phyloP scores from a whole-genome alignment of 2,329 filamentous ascomycete genomes.

The Clarireedia paspali region DNA sequence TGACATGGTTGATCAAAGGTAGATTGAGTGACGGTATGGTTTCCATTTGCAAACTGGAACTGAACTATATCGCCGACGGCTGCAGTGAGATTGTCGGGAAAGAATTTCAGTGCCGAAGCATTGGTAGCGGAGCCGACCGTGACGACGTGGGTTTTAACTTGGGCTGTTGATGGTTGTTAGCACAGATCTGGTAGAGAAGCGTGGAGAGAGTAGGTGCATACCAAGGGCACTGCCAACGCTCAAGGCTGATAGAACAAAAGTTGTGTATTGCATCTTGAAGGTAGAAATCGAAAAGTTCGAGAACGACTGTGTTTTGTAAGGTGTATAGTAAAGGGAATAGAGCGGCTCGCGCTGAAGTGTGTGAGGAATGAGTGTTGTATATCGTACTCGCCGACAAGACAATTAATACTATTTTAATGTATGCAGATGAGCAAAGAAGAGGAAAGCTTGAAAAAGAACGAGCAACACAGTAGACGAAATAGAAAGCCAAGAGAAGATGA shows the following conservation, averaged over 20 bases:
- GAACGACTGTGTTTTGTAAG: slow-evolving; percentile 17
- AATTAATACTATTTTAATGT: slow-evolving; percentile 5
- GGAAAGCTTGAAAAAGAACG: slow-evolving; percentile 9
- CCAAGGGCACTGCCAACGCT: slow-evolving; percentile 26
- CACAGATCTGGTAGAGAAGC: neutral
- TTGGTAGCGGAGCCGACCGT: slow-evolving; percentile 45
- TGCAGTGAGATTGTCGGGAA: slow-evolving; percentile 57
- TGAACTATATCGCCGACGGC: slow-evolving; percentile 55
- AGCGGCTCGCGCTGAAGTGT: slow-evolving; percentile 25
- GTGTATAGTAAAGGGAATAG: slow-evolving; percentile 5
- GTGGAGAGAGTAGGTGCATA: slow-evolving; percentile 11
- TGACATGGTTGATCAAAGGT: slow-evolving; percentile 64
- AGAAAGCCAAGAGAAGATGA: slow-evolving; percentile 2
- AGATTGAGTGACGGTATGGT: slow-evolving; percentile 76
- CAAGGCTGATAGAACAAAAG: slow-evolving; percentile 23
- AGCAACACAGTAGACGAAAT: neutral
- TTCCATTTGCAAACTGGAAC: slow-evolving; percentile 59
- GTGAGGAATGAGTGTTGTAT: slow-evolving; percentile 9
- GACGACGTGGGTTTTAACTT: slow-evolving; percentile 44
- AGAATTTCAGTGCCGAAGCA: slow-evolving; percentile 45
- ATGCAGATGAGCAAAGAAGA: slow-evolving; percentile 5
- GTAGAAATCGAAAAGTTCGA: slow-evolving; percentile 13
- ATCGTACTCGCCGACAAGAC: slow-evolving; percentile 29
- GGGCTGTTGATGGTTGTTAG: neutral
- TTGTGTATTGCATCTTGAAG: slow-evolving; percentile 29